Evolutionary conservation across 768 basidiomycete genomes (phyloP).

Genomic region (Kwoniella mangroviensis): DNA sequence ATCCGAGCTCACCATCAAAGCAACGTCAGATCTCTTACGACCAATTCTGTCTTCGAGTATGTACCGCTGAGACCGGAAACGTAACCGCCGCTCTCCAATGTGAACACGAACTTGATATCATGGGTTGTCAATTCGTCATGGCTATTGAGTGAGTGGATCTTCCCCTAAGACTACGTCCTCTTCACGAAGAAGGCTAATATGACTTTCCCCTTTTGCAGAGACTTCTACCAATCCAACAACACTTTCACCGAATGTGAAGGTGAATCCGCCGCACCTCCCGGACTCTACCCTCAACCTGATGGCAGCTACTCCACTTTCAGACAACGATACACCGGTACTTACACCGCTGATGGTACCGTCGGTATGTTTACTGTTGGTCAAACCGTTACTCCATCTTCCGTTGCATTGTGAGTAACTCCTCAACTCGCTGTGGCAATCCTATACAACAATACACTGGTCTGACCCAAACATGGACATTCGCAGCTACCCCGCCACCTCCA

Average conservation of each 20-base stretch:
- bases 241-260: constrained; percentile 61
- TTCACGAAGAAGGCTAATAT: constrained; percentile 22
- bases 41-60: constrained; percentile 61
- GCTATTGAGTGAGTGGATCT: constrained; percentile 49
- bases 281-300: constrained; percentile 56
- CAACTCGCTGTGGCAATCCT: no score
- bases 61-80: constrained; percentile 59
- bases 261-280: constrained; percentile 59
- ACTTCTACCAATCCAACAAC: constrained; percentile 49
- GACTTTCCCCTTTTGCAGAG: constrained; percentile 23
- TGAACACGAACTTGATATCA: constrained; percentile 56
- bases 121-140: constrained; percentile 58
- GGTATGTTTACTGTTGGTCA: constrained; percentile 54
- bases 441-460: no score
- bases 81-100: constrained; percentile 56
- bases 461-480: neutral
- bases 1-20: neutral
- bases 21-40: constrained; percentile 58
- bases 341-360: constrained; percentile 43
- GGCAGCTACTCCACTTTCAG: constrained; percentile 56
- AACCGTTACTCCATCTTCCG: constrained; percentile 53
- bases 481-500: constrained; percentile 57
- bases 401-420: constrained; percentile 32
- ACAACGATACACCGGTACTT: constrained; percentile 57
- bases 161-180: neutral